A percentile compares a stretch with the other conserved stretches of the same genome.
Conservation (phyloP, 2,329 filamentous ascomycete genomes). For the Colletotrichum sp. region DNA sequence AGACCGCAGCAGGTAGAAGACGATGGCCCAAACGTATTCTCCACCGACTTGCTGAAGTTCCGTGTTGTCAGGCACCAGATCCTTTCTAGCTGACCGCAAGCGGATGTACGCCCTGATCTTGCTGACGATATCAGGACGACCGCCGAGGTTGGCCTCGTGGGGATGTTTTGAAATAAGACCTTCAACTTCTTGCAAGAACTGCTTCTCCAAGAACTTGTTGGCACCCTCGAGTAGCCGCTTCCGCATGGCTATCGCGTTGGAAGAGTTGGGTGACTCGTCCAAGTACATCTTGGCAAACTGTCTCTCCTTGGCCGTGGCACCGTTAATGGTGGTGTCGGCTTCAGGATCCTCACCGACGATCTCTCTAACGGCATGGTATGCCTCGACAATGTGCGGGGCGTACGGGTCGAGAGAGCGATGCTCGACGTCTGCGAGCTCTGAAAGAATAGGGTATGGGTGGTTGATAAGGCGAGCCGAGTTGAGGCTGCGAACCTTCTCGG, state of each 20-base stretch:
- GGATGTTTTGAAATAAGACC: slow-evolving; percentile 80
- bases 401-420: slow-evolving; percentile 71
- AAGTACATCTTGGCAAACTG: slow-evolving; percentile 79
- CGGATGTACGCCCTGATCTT: slow-evolving; percentile 94
- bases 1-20: slow-evolving; percentile 88
- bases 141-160: slow-evolving; percentile 86
- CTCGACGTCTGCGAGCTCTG: slow-evolving; percentile 78
- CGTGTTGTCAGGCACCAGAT: slow-evolving; percentile 80
- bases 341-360: slow-evolving; percentile 76
- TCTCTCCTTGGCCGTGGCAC: slow-evolving; percentile 73
- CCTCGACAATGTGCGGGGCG: slow-evolving; percentile 76
- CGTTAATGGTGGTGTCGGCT: slow-evolving; percentile 60
- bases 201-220: slow-evolving; percentile 77
- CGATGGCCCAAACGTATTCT: slow-evolving; percentile 90
- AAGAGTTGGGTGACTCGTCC: slow-evolving; percentile 72
- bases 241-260: slow-evolving; percentile 68
- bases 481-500: slow-evolving; percentile 77
- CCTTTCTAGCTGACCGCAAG: slow-evolving; percentile 78
- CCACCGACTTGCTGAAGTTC: slow-evolving; percentile 80
- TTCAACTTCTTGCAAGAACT: slow-evolving; percentile 81
- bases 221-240: slow-evolving; percentile 83
- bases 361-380: slow-evolving; percentile 80
- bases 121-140: slow-evolving; percentile 84
- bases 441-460: slow-evolving; percentile 73
- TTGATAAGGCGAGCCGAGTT: slow-evolving; percentile 74